Conservation (phyloP, 2,329 filamentous ascomycete species). For the Colletotrichum brevisporum region DNA sequence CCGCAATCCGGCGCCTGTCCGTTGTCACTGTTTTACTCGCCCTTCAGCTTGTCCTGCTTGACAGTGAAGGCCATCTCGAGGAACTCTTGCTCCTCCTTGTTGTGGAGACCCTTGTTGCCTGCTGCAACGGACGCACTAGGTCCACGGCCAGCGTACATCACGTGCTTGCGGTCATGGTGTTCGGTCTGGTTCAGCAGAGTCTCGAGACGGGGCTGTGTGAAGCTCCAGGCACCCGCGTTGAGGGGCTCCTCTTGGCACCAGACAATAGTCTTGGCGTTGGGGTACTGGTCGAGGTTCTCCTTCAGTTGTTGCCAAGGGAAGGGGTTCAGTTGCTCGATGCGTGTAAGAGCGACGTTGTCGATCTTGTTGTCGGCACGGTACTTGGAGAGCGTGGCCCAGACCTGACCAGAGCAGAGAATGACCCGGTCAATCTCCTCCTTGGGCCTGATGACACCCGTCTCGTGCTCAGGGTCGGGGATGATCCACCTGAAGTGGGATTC, state of each 20-base stretch:
- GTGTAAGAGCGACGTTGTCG: constrained; percentile 93
- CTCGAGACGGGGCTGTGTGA: constrained; percentile 97
- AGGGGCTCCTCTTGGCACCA: constrained; percentile 98
- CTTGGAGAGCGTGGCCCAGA: constrained; percentile 91
- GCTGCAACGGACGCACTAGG: constrained; percentile 95
- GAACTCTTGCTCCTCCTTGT: constrained; percentile 93
- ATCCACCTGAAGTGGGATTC: constrained; percentile 98
- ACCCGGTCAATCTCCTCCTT: constrained; percentile 93
- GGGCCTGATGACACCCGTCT: constrained; percentile 79
- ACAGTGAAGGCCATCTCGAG: constrained; percentile 76
- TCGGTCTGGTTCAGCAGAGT: constrained; percentile 94
- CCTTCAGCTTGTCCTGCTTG: constrained; percentile 78
- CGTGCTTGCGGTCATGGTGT: constrained; percentile 93
- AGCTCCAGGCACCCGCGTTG: constrained; percentile 97
- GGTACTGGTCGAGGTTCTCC: constrained; percentile 97
- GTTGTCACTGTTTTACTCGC: constrained; percentile 61
- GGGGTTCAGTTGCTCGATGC: constrained; percentile 97
- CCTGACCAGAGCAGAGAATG: constrained; percentile 94
- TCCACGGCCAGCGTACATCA: constrained; percentile 96
- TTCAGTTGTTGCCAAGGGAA: constrained; percentile 98
- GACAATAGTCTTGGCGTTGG: constrained; percentile 97
- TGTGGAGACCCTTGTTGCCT: constrained; percentile 88
- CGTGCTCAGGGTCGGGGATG: constrained; percentile 90
- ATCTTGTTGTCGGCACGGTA: constrained; percentile 89
- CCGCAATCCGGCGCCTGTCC: constrained; percentile 3